Evolutionary conservation across 306 rosid genomes (phyloP), one percentile per base, ranked within the genome.

Genomic region (Alnus glutinosa): DNA sequence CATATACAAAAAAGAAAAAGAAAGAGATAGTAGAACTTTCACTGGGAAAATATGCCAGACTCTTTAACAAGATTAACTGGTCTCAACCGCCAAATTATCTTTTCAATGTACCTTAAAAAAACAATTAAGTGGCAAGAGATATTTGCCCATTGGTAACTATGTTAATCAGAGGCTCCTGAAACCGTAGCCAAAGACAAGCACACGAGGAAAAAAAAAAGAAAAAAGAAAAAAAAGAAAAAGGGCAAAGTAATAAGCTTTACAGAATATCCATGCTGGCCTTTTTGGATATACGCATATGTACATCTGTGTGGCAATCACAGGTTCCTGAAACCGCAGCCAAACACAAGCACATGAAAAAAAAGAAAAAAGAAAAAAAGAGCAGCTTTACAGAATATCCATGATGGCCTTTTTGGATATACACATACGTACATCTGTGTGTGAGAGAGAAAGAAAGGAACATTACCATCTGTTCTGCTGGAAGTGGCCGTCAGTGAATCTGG

Each of bases 401-500:
- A 23, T 23, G 28, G 28, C 28, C 28, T 23, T 23, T 23, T 23
- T 23, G 28, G 28, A 23, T 23, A 37, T 37, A 37, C 39, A 37
- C 44, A 39, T 4, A 39, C 5, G 44, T 39, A 3, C 5, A 39
- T 39, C 44, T 39, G 46, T 42, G 46, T 4, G 46, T 4, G 46
- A 42, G 46, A 42, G 46, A 42, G 39, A 81, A 78, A 57, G 55
- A 86, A 75, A 75, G 10, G 5, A 49, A 69, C 42, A 75, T 50
- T 90, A 92, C 97, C 82, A 30, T 88, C 70, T 42, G 91, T 89
- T 87, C 93, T 82, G 81, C 78, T 82, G 74, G 90, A 42, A 70
- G 90, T 83, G 77, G 90, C 83, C 28, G 86, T 86, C 69, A 91
- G 97, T 14, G 97, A 92, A 83, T 90, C 88, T 9, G 91, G 93